phyloP scores from a whole-genome alignment of 495 filamentous ascomycete genomes.

The Neurospora sp. region DNA sequence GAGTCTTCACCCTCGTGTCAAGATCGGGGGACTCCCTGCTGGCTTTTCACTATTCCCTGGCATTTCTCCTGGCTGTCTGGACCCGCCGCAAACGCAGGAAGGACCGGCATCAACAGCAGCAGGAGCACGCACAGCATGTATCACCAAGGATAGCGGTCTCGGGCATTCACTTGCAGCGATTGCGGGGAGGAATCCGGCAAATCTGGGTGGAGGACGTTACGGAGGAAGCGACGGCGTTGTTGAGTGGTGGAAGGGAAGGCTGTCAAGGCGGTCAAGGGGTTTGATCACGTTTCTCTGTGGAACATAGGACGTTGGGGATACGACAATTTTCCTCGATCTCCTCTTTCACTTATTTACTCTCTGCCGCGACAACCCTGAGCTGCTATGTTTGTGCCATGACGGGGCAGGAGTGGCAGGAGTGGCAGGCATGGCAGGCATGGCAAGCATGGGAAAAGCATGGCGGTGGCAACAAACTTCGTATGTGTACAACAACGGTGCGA shows the following conservation, averaged over 20 bases:
- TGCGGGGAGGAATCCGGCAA: neutral
- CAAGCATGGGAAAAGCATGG: neutral
- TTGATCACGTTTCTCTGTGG: neutral
- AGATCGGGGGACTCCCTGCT: neutral
- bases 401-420: neutral
- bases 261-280: neutral
- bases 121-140: neutral
- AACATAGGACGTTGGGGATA: neutral
- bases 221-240: neutral
- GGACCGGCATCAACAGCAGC: neutral
- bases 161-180: neutral
- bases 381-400: neutral
- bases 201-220: neutral
- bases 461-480: neutral
- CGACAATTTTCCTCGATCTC: neutral
- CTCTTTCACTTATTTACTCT: neutral
- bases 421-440: neutral
- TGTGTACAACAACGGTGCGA: neutral
- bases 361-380: neutral
- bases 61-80: neutral
- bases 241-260: neutral
- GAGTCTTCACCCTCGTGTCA: neutral
- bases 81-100: neutral
- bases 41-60: neutral
- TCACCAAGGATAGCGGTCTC: neutral